Evolutionary conservation across 2,329 filamentous ascomycete species (phyloP).

Genomic region (Aspergillus aculeatus): DNA sequence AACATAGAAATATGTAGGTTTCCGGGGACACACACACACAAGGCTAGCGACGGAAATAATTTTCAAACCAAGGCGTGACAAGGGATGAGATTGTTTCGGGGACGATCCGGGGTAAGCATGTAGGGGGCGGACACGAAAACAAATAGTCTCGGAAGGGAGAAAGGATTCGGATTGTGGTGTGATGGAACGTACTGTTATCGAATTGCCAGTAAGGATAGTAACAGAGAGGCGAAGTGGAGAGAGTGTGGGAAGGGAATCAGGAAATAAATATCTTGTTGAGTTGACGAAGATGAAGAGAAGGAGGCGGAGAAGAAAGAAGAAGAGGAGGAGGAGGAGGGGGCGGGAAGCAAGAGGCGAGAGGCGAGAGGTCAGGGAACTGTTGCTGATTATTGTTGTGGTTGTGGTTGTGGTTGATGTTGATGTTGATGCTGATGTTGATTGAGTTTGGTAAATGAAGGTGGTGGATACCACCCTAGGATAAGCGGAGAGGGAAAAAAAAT

Average conservation of each 20-base stretch:
- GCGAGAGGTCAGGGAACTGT: background rate
- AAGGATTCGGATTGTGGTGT: background rate
- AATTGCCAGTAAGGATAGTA: background rate
- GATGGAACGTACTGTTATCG: background rate
- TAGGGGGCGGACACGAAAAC: conserved; percentile 4
- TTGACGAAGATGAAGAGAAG: background rate
- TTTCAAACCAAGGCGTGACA: background rate
- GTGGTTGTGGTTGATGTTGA: background rate
- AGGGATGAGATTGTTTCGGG: conserved; percentile 2
- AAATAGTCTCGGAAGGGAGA: background rate
- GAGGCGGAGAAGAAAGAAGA: background rate
- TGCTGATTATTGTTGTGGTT: too few relatives aligned
- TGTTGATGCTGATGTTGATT: background rate
- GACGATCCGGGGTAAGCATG: conserved; percentile 9
- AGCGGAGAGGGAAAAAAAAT: background rate
- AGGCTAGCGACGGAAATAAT: background rate
- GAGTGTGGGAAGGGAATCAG: background rate
- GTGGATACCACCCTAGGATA: conserved; percentile 3
- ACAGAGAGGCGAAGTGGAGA: background rate
- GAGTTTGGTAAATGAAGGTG: background rate
- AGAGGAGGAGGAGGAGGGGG: background rate
- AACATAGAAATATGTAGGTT: background rate
- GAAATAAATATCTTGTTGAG: background rate
- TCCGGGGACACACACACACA: background rate
- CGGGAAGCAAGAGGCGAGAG: background rate